A percentile compares a stretch with the other conserved stretches of the same genome.
Evolutionary conservation across 257 asterid genomes (phyloP).

Genomic region (Petrea volubilis): DNA sequence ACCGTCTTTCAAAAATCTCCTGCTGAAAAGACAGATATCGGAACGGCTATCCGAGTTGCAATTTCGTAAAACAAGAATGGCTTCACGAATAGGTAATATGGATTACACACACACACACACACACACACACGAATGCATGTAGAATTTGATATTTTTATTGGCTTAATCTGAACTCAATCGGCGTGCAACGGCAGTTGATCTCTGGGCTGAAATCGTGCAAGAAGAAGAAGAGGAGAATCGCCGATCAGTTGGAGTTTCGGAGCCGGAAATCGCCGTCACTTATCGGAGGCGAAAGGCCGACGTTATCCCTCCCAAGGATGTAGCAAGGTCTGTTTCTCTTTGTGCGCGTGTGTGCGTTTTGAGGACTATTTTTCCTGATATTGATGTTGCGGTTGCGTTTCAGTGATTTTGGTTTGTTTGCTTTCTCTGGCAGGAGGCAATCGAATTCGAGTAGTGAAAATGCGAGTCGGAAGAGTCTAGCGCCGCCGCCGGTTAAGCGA

Average conservation of each 20-base stretch:
- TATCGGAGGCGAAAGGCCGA: conserved; percentile 47
- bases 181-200: conserved; percentile 43
- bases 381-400: background rate
- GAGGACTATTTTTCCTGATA: background rate
- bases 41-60: background rate
- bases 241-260: conserved; percentile 26
- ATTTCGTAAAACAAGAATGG: conserved; percentile 19
- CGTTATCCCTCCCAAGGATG: conserved; percentile 26
- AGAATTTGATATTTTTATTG: background rate
- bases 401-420: background rate
- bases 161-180: background rate
- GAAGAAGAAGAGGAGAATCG: conserved; percentile 38
- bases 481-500: conserved; percentile 54
- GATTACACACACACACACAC: too few relatives aligned
- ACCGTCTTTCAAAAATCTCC: conserved; percentile 11
- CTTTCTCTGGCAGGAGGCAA: conserved; percentile 47
- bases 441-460: conserved; percentile 49
- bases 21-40: background rate
- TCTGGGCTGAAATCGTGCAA: conserved; percentile 61
- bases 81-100: conserved; percentile 35
- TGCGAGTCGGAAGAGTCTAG: conserved; percentile 48
- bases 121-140: background rate
- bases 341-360: background rate
- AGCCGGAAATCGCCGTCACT: conserved; percentile 46
- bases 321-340: conserved; percentile 36